phyloP scores from a whole-genome alignment of 768 basidiomycete species.

The Rhodotorula babjevae region DNA sequence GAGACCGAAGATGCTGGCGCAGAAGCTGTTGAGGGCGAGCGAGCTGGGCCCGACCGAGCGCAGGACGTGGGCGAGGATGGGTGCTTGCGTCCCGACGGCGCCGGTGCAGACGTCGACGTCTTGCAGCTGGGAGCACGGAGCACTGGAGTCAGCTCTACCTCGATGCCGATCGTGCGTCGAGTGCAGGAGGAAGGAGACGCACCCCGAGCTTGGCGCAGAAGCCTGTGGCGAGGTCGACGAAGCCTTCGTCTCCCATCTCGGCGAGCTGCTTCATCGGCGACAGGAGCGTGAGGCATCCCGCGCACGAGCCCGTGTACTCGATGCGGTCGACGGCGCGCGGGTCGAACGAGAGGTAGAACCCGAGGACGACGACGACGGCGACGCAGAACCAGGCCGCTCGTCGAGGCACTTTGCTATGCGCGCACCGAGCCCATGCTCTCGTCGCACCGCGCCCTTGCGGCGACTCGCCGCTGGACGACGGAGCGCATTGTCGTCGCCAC shows the following conservation, averaged over 20 bases:
- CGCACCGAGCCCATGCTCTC: no score
- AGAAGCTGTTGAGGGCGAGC: conserved; percentile 56
- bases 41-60: conserved; percentile 54
- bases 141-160: no score
- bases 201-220: background rate
- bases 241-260: background rate
- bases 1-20: conserved; percentile 57
- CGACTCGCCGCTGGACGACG: no score
- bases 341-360: background rate
- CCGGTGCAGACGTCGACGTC: conserved; percentile 61
- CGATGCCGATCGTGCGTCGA: no score
- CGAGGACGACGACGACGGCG: background rate
- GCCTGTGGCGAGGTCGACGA: background rate
- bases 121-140: conserved; percentile 48
- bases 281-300: background rate
- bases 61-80: conserved; percentile 59
- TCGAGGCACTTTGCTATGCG: no score
- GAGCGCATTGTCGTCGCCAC: no score
- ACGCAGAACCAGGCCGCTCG: background rate
- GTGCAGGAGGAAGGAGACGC: background rate
- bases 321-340: background rate
- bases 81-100: conserved; percentile 54
- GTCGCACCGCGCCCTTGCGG: no score
- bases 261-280: background rate
- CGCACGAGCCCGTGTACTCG: background rate